Evolutionary conservation across 495 filamentous ascomycete genomes (phyloP).

Genomic region (Durotheca rogersii): DNA sequence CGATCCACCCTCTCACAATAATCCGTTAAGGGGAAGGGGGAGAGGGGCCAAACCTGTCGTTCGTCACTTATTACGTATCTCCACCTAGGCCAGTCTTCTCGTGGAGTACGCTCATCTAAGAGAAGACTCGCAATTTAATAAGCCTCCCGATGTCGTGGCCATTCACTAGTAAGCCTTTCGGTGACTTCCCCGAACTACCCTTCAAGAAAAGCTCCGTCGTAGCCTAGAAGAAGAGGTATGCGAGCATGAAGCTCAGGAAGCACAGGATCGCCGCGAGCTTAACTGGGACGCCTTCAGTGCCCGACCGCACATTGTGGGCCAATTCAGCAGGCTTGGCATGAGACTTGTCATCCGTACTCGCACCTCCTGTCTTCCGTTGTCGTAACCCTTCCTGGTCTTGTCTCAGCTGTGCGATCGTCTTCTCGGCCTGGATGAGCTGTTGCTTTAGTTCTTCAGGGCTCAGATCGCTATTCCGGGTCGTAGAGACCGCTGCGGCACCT

Average conservation of each 20-base stretch:
- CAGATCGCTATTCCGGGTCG: constrained; percentile 42
- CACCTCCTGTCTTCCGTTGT: constrained; percentile 63
- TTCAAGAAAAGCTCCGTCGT: constrained; percentile 2
- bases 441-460: constrained; percentile 65
- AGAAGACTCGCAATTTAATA: background rate
- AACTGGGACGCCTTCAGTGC: constrained; percentile 78
- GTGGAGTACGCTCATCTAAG: background rate
- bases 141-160: constrained; percentile 1
- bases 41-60: background rate
- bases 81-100: constrained; percentile 1
- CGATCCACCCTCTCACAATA: constrained; percentile 15
- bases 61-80: constrained; percentile 17
- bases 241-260: constrained; percentile 85
- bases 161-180: background rate
- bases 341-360: constrained; percentile 38
- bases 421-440: constrained; percentile 74
- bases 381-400: constrained; percentile 67
- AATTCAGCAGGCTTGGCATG: constrained; percentile 49
- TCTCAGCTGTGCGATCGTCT: constrained; percentile 68
- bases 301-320: constrained; percentile 55
- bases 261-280: constrained; percentile 81
- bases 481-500: constrained; percentile 46
- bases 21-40: background rate
- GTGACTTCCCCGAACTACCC: background rate
- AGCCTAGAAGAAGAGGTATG: constrained; percentile 85